Conservation (phyloP, 2,329 filamentous ascomycete species). For the Fusarium concolor region DNA sequence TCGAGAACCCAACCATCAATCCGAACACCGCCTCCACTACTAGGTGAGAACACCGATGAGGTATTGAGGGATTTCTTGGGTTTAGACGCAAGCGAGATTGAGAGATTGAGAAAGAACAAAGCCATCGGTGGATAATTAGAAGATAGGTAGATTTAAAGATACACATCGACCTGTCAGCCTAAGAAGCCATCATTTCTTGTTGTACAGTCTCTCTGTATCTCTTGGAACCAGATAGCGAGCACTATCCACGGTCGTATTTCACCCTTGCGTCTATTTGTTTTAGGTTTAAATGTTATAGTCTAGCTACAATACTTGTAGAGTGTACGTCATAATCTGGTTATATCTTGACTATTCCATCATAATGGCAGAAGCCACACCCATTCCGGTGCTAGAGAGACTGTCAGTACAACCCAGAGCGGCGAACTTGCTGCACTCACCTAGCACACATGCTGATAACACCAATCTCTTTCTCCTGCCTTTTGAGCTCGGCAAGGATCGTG, state of each 20-base stretch:
- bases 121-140: not conserved
- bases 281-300: no score
- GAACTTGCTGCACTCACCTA: not conserved
- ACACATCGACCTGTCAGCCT: no score
- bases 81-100: fast-evolving
- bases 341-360: not conserved
- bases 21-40: constrained; percentile 79
- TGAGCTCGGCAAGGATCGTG: constrained; percentile 14
- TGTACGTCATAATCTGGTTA: no score
- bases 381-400: fast-evolving
- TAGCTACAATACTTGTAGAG: no score
- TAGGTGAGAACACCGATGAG: constrained; percentile 88
- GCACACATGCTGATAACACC: constrained; percentile 33
- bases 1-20: constrained; percentile 82
- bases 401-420: not conserved
- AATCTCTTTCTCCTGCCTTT: not conserved
- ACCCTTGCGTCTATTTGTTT: no score
- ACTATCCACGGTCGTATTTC: no score
- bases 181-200: no score
- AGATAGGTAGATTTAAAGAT: no score
- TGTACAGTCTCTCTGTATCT: no score
- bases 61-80: constrained; percentile 60
- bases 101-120: fast-evolving
- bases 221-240: no score
- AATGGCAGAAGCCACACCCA: not conserved